Evolutionary conservation across 495 filamentous ascomycete species (phyloP).

Genomic region (Xylaria palmicola): DNA sequence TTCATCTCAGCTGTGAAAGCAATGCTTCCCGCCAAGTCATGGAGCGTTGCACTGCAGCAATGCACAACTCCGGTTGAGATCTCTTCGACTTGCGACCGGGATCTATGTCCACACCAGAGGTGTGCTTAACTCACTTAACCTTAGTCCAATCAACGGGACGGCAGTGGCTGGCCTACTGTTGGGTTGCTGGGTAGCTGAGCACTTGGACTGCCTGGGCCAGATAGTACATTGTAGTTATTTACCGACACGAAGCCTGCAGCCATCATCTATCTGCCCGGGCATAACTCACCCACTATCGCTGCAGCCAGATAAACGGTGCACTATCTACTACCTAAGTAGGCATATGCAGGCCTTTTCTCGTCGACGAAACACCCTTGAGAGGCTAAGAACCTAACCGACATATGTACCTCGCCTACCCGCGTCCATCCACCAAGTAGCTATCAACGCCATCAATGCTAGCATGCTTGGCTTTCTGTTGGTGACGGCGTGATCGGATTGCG

Average conservation of each 20-base stretch:
- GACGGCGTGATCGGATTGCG: background rate
- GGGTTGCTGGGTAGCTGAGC: too few species aligned
- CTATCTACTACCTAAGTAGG: too few species aligned
- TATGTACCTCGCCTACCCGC: too few species aligned
- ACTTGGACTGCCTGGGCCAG: too few species aligned
- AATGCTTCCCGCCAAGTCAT: background rate
- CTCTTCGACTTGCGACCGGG: too few species aligned
- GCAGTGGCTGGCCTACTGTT: too few species aligned
- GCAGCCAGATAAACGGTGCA: background rate
- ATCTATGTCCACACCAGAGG: background rate
- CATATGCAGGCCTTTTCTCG: background rate
- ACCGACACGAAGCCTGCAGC: slow-evolving; percentile 1
- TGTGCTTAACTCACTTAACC: too few species aligned
- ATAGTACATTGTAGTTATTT: too few species aligned
- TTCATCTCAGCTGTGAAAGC: slow-evolving; percentile 1
- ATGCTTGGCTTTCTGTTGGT: background rate
- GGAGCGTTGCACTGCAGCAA: slow-evolving; percentile 3
- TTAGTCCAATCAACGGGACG: too few species aligned
- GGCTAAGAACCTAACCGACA: background rate
- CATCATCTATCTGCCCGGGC: too few species aligned
- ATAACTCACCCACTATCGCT: background rate
- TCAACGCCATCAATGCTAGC: background rate
- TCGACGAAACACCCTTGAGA: background rate
- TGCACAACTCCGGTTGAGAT: too few species aligned
- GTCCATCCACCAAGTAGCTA: background rate